Percentiles rank a stretch among this genome's conserved stretches.
Conservation (phyloP, 257 asterid genomes). For the Perilla frutescens region DNA sequence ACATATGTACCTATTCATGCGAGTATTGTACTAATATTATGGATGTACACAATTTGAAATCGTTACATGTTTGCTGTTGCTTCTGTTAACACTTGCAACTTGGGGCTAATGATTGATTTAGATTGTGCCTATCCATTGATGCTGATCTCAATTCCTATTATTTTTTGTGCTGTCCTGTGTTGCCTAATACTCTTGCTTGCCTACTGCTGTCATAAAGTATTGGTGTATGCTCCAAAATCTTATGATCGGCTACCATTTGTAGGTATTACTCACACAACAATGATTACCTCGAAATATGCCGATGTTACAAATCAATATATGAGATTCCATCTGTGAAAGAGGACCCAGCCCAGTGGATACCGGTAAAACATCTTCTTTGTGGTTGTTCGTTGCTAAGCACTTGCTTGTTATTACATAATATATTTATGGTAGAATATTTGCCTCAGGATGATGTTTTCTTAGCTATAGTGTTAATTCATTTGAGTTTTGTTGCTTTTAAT, state of each 20-base stretch:
- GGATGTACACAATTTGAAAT: neutral
- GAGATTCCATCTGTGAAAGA: constrained; percentile 92
- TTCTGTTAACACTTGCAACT: neutral
- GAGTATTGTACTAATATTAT: neutral
- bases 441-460: constrained; percentile 16
- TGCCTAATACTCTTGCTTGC: constrained; percentile 4
- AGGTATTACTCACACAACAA: constrained; percentile 84
- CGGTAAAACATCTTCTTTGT: constrained; percentile 50
- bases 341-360: constrained; percentile 86
- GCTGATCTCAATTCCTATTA: constrained; percentile 2
- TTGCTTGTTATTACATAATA: neutral
- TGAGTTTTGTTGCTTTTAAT: constrained; percentile 12
- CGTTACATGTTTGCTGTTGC: neutral
- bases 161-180: constrained; percentile 3
- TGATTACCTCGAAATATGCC: constrained; percentile 97
- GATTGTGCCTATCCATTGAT: neutral
- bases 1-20: neutral
- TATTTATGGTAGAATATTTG: neutral
- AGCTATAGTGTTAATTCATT: neutral
- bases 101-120: constrained; percentile 4
- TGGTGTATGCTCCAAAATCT: constrained; percentile 4
- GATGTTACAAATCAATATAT: constrained; percentile 91
- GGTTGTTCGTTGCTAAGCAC: neutral
- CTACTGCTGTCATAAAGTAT: constrained; percentile 5
- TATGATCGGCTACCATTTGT: constrained; percentile 32